Evolutionary conservation across 768 basidiomycete genomes (phyloP), one percentile per base, ranked within the genome.

Genomic region (Serendipita sp.): DNA sequence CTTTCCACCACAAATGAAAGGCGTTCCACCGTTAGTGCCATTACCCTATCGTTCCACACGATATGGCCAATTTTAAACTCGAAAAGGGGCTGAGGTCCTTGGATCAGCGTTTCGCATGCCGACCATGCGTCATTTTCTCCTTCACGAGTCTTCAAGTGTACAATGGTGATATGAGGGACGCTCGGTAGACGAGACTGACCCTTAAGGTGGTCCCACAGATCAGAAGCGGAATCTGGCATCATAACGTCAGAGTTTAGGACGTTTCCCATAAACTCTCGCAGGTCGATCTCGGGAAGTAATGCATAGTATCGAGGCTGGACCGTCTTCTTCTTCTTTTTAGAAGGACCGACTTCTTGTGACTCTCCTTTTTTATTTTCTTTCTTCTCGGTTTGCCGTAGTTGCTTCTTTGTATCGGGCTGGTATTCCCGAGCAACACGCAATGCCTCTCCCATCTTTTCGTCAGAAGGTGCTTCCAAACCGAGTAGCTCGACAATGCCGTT

Each of bases 101-200:
- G 29, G 73, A 70, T 11, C 27, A 89, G 72, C 3, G 64, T 70
- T 16, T 68, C 69, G 69, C 88, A 89, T 8, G 73, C 71, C 15
- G 79, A 76, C 84, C 84, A 86, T 6, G 84, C 70, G 37, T 67
- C 69, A 31, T 69, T 70, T 66, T 75, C 74, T 2, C 36, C 71
- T 0, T 73, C 72, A 3, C 78, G 73, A n/a, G 73, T 65, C 23
- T 83, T 84, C 67, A 72, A 71, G 73, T 99, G 96, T 34, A 86
- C 85, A 65, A 98, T 75, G 1, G 95, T 98, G 64, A 96, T 78
- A 73, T 98, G 96, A 1, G 94, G 91, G 2, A 79, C 74, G 44
- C 72, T 67, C 15, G 80, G 71, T 13, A 95, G 72, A 29, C 88
- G 77, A 3, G 75, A 70, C 0, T 73, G 72, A 6, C 60, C 45